A percentile compares a stretch with the other conserved stretches of the same genome.
phyloP scores from a whole-genome alignment of 495 filamentous ascomycete genomes.

The Podospora appendiculata region DNA sequence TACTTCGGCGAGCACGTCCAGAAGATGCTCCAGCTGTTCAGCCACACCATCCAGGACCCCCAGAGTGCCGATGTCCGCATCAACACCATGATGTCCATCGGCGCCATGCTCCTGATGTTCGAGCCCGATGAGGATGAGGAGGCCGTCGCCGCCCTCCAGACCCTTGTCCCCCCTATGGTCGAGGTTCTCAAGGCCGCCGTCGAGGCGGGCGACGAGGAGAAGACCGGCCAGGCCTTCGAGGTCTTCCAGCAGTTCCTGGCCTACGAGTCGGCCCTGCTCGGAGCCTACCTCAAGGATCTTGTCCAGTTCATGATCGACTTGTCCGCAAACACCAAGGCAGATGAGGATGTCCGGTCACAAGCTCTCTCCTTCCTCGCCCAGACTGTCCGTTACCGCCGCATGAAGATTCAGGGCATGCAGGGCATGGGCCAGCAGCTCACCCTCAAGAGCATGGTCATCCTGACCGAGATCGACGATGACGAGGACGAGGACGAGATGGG shows the following conservation, averaged over 20 bases:
- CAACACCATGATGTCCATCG: conserved; percentile 91
- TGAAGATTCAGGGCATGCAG: conserved; percentile 83
- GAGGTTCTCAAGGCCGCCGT: conserved; percentile 78
- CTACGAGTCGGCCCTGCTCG: conserved; percentile 78
- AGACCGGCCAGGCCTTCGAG: conserved; percentile 82
- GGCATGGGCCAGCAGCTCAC: conserved; percentile 78
- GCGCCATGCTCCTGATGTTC: conserved; percentile 78
- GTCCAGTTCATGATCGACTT: conserved; percentile 92
- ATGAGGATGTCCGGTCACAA: conserved; percentile 81
- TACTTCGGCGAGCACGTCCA: conserved; percentile 66
- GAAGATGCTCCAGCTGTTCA: conserved; percentile 76
- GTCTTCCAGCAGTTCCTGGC: conserved; percentile 94
- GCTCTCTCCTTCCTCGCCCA: conserved; percentile 91
- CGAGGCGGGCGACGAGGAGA: conserved; percentile 71
- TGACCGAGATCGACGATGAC: conserved; percentile 74
- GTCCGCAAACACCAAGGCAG: conserved; percentile 60
- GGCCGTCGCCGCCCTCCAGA: conserved; percentile 64
- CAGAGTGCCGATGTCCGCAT: conserved; percentile 87
- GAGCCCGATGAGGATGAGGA: conserved; percentile 75
- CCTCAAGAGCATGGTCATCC: conserved; percentile 73
- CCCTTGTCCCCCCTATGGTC: conserved; percentile 80
- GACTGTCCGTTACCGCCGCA: conserved; percentile 79
- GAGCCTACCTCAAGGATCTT: conserved; percentile 80
- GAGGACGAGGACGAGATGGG: conserved; percentile 91
- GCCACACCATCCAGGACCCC: conserved; percentile 79